Percentiles rank a stretch among this genome's conserved stretches.
Conservation (phyloP, 805 yeast genomes). For the Wickerhamomyces chambardii region DNA sequence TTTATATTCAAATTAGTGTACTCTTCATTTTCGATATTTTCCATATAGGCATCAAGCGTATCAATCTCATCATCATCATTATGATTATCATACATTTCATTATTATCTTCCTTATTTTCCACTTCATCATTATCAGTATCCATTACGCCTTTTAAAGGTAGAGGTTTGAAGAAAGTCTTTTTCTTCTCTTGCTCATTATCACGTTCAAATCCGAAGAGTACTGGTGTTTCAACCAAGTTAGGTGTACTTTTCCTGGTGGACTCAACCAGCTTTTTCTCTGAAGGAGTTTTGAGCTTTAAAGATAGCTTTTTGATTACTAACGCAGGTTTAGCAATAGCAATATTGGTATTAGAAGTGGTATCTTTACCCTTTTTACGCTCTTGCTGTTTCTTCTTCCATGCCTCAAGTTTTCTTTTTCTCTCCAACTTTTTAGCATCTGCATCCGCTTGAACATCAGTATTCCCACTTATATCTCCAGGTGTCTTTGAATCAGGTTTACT, state of each 20-base stretch:
- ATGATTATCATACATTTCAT: constrained; percentile 1
- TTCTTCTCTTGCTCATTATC: constrained; percentile 15
- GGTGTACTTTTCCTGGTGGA: too few species aligned
- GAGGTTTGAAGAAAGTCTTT: constrained; percentile 8
- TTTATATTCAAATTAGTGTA: constrained; percentile 6
- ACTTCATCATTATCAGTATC: constrained; percentile 1
- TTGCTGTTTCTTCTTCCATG: constrained; percentile 39
- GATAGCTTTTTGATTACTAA: not conserved
- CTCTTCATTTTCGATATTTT: constrained; percentile 13
- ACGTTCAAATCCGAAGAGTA: constrained; percentile 20
- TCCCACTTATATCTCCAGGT: too few species aligned
- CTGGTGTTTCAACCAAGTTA: constrained; percentile 7
- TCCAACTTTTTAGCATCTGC: constrained; percentile 14
- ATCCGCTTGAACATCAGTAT: constrained; percentile 2
- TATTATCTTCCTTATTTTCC: constrained; percentile 5
- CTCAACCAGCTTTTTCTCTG: not conserved
- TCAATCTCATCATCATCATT: constrained; percentile 26
- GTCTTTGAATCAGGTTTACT: too few species aligned
- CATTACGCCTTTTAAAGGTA: not conserved
- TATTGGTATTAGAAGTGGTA: constrained; percentile 1
- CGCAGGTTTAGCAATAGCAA: too few species aligned
- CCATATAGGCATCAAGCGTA: constrained; percentile 39
- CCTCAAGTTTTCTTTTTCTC: constrained; percentile 33
- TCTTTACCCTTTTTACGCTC: constrained; percentile 15
- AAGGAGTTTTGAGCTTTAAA: not conserved